Base-by-base conservation (phyloP, 1,139 yeast species). In the Kurtzmaniella quercitrusa region DNA sequence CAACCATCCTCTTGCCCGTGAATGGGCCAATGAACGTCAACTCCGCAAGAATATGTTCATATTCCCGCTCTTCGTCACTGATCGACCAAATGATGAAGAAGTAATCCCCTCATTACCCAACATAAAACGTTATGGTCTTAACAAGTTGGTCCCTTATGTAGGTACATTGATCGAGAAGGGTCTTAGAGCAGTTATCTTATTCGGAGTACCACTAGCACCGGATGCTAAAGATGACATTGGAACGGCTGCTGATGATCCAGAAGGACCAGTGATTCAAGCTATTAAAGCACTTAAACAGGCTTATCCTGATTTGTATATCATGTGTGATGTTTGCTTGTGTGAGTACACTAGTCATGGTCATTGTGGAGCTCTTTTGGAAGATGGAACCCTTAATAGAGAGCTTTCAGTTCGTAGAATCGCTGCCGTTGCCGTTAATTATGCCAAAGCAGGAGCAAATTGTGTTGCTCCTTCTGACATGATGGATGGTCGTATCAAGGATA, bases 381-480 rank as follows among this genome's bases (percentile, higher is more conserved):
- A 91, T 61, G 98, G 98, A 4, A 60, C 87, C 7, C 78, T 93
- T 55, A 83, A 85, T 59, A 77, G 96, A 47, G 88, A 82, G 46
- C 65, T 67, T 45, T 81, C 94, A 23, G 95, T 88, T 16, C 75
- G 81, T 53, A 76, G 99, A 60, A 76, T 93, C 43, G 97, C 95
- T 2, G 93, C 95, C 12, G 97, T 93, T 21, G 97, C 98, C 1
- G 95, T 87, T 19, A 91, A 88, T 63, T 93, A 93, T 59, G 98
- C 98, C 39, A 79, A 75, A 55, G 98, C 98, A 0, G 98, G 98
- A 43, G 97, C 96, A 2, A 77, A 93, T 61, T 85, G 90, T 44
- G 96, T 93, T 34, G 98, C 98, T 1, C 99, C 99, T 15, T 85
- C 95, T 12, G 98, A 93, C 63, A 93, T 94, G 98, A 84, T 91